phyloP scores from a whole-genome alignment of 208 protist genomes.

The Trypanosoma melophagium region DNA sequence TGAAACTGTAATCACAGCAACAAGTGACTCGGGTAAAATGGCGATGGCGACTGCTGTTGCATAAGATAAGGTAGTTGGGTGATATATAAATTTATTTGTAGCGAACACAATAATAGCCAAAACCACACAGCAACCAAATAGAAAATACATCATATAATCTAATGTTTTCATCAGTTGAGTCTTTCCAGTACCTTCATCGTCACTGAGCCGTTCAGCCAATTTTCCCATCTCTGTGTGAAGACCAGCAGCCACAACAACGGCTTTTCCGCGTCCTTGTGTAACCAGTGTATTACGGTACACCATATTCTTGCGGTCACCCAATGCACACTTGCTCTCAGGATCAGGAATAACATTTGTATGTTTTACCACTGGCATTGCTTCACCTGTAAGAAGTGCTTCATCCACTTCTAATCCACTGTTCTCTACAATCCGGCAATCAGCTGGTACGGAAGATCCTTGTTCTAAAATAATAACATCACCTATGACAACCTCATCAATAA shows the following conservation, averaged over 20 bases:
- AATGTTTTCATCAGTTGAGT: slow-evolving; percentile 82
- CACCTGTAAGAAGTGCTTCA: slow-evolving; percentile 93
- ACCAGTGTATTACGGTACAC: slow-evolving; percentile 86
- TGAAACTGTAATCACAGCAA: slow-evolving; percentile 80
- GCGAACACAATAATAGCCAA: slow-evolving; percentile 82
- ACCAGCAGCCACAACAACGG: slow-evolving; percentile 73
- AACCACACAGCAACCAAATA: slow-evolving; percentile 75
- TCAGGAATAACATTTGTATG: slow-evolving; percentile 80
- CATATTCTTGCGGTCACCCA: slow-evolving; percentile 92
- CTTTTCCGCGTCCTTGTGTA: slow-evolving; percentile 82
- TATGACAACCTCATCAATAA: slow-evolving; percentile 94
- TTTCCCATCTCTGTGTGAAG: slow-evolving; percentile 88
- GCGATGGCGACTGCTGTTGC: slow-evolving; percentile 86
- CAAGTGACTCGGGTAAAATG: slow-evolving; percentile 87
- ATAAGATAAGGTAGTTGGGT: slow-evolving; percentile 63
- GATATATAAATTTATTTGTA: slow-evolving; percentile 71
- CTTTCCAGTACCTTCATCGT: slow-evolving; percentile 41
- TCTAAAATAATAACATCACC: slow-evolving; percentile 95
- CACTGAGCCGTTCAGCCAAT: slow-evolving; percentile 66
- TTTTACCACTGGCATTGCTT: slow-evolving; percentile 84
- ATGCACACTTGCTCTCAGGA: slow-evolving; percentile 57
- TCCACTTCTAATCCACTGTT: slow-evolving; percentile 87
- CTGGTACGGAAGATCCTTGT: slow-evolving; percentile 90
- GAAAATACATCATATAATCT: slow-evolving; percentile 89
- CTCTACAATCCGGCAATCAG: slow-evolving; percentile 94